Percentiles rank a stretch among this genome's conserved stretches.
These are phyloP conservation scores for Phialophora chinensis DNA, from an alignment of 2,329 filamentous ascomycete genomes.

Conservation along the genomic window DNA sequence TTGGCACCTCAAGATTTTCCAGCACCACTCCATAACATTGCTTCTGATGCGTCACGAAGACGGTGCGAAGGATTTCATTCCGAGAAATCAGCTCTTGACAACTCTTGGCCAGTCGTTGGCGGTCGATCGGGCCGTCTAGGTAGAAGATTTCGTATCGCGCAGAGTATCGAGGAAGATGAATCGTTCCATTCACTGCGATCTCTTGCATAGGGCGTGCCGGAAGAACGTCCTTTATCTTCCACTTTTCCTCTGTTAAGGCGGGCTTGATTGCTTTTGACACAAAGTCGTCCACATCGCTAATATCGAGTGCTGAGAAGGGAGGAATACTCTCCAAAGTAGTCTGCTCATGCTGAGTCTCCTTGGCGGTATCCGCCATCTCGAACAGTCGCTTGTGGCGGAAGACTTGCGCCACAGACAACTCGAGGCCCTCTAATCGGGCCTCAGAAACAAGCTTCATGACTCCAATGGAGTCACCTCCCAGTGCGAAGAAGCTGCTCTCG, in stretches of 20 bases:
- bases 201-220: conserved; percentile 66
- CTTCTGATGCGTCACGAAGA: too few species aligned
- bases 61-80: too few species aligned
- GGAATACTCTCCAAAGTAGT: conserved; percentile 32
- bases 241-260: conserved; percentile 36
- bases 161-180: conserved; percentile 64
- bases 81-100: conserved; percentile 32
- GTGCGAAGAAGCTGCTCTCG: conserved; percentile 40
- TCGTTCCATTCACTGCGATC: conserved; percentile 64
- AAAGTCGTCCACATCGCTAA: too few species aligned
- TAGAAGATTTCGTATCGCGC: conserved; percentile 69
- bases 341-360: conserved; percentile 43
- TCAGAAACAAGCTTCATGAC: conserved; percentile 42
- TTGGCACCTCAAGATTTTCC: conserved; percentile 57
- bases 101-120: conserved; percentile 53
- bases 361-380: conserved; percentile 61
- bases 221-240: conserved; percentile 62
- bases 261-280: too few species aligned
- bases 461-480: conserved; percentile 43
- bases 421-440: conserved; percentile 28
- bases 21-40: too few species aligned
- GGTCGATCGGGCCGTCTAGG: conserved; percentile 59
- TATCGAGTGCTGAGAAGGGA: too few species aligned
- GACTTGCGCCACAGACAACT: conserved; percentile 39
- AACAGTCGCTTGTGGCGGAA: conserved; percentile 47